These are phyloP conservation scores for Hyphopichia pseudoburtonii DNA, from an alignment of 1,139 yeast genomes.

Conservation along the genomic window DNA sequence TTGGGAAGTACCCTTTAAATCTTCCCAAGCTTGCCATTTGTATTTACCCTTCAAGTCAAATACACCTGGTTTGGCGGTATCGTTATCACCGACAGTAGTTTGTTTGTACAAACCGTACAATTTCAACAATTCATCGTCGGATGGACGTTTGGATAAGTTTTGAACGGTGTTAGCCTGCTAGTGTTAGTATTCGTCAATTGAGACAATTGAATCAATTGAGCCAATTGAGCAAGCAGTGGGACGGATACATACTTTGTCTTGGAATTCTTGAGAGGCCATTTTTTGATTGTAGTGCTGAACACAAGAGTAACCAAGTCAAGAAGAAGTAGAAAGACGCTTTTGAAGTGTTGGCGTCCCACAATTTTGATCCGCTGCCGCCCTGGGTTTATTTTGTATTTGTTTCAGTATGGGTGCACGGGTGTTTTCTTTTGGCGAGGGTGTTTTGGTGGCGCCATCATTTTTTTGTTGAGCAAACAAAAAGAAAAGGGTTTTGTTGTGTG, in stretches of 20 bases:
- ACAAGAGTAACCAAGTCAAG: neutral
- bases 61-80: constrained; percentile 78
- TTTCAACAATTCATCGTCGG: constrained; percentile 80
- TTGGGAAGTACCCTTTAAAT: constrained; percentile 77
- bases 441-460: neutral
- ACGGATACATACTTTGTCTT: constrained; percentile 47
- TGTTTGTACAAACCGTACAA: constrained; percentile 93
- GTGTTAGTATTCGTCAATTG: constrained; percentile 12
- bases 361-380: too few species aligned
- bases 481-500: too few species aligned
- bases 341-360: too few species aligned
- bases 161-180: constrained; percentile 79
- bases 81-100: constrained; percentile 94
- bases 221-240: neutral
- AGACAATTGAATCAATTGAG: constrained; percentile 1
- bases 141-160: constrained; percentile 72
- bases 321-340: too few species aligned
- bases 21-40: constrained; percentile 98
- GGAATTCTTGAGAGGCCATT: constrained; percentile 57
- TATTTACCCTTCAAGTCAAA: constrained; percentile 93
- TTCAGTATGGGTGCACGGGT: constrained; percentile 1
- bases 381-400: too few species aligned
- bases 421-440: neutral
- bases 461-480: neutral
- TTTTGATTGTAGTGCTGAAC: constrained; percentile 5